Evolutionary conservation across 495 filamentous ascomycete species (phyloP).

Genomic region (Talaromyces nanjingensis): DNA sequence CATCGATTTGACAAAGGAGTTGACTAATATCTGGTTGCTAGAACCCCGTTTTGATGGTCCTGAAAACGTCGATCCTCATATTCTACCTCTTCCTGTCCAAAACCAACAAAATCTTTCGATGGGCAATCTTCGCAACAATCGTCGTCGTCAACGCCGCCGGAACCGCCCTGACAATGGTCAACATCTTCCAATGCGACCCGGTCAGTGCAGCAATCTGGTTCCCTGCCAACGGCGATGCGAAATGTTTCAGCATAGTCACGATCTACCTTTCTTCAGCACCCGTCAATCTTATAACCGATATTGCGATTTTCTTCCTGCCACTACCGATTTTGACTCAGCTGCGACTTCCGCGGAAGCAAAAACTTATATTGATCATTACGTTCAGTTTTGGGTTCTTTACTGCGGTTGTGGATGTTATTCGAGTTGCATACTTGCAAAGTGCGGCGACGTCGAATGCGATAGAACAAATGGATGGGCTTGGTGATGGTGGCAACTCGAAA

Average conservation of each 20-base stretch:
- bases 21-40: slow-evolving; percentile 22
- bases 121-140: slow-evolving; percentile 63
- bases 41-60: slow-evolving; percentile 71
- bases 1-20: slow-evolving; percentile 4
- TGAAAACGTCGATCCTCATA: slow-evolving; percentile 86
- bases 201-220: slow-evolving; percentile 53
- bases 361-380: slow-evolving; percentile 72
- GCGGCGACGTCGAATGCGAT: slow-evolving; percentile 43
- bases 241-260: slow-evolving; percentile 69
- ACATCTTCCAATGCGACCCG: slow-evolving; percentile 85
- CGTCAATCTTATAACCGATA: slow-evolving; percentile 78
- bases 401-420: slow-evolving; percentile 77
- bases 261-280: slow-evolving; percentile 79
- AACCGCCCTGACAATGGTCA: slow-evolving; percentile 71
- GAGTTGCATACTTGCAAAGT: slow-evolving; percentile 82
- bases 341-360: slow-evolving; percentile 75
- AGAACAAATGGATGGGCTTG: slow-evolving; percentile 12
- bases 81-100: slow-evolving; percentile 79
- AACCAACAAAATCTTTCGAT: slow-evolving; percentile 63
- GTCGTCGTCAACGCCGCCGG: slow-evolving; percentile 72
- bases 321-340: slow-evolving; percentile 83
- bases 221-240: slow-evolving; percentile 30
- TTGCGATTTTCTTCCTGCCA: slow-evolving; percentile 75
- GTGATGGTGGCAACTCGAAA: slow-evolving; percentile 6
- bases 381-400: slow-evolving; percentile 83